Conservation (phyloP, 1,284 basidiomycete genomes). For the Malassezia arunalokei region DNA sequence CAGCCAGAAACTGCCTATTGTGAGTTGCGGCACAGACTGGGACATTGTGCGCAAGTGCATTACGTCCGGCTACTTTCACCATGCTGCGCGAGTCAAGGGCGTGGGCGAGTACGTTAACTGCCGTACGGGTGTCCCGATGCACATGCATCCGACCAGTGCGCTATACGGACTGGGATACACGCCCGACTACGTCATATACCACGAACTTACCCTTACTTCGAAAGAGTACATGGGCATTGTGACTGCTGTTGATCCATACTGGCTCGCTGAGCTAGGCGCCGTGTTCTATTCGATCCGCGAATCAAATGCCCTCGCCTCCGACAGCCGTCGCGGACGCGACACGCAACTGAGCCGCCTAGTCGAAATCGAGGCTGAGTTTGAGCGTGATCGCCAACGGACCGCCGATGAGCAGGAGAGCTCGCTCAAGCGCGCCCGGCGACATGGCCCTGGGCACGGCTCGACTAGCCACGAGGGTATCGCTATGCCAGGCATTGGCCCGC, state of each 20-base stretch:
- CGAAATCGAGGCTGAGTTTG: slow-evolving; percentile 58
- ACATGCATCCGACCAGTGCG: slow-evolving; percentile 89
- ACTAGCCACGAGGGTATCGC: slow-evolving; percentile 7
- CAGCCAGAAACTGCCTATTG: slow-evolving; percentile 81
- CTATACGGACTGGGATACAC: slow-evolving; percentile 87
- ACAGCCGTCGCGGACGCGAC: slow-evolving; percentile 55
- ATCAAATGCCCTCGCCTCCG: slow-evolving; percentile 56
- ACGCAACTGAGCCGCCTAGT: slow-evolving; percentile 77
- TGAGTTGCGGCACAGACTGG: slow-evolving; percentile 87
- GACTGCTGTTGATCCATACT: slow-evolving; percentile 44
- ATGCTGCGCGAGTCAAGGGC: slow-evolving; percentile 91
- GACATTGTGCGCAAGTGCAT: slow-evolving; percentile 95
- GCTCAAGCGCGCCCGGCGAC: slow-evolving; percentile 4
- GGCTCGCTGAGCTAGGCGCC: slow-evolving; percentile 39
- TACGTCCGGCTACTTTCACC: slow-evolving; percentile 96
- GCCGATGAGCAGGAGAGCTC: slow-evolving; percentile 6
- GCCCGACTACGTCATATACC: slow-evolving; percentile 90
- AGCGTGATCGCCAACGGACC: slow-evolving; percentile 20
- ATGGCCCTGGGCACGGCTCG: neutral
- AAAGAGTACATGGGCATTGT: slow-evolving; percentile 39
- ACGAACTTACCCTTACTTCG: slow-evolving; percentile 54
- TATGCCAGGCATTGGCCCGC: slow-evolving; percentile 7
- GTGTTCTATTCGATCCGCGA: slow-evolving; percentile 91
- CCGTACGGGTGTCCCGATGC: slow-evolving; percentile 70
- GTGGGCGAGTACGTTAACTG: slow-evolving; percentile 98